Base-by-base conservation (phyloP, 495 filamentous ascomycete species). In the Neurospora sp. region DNA sequence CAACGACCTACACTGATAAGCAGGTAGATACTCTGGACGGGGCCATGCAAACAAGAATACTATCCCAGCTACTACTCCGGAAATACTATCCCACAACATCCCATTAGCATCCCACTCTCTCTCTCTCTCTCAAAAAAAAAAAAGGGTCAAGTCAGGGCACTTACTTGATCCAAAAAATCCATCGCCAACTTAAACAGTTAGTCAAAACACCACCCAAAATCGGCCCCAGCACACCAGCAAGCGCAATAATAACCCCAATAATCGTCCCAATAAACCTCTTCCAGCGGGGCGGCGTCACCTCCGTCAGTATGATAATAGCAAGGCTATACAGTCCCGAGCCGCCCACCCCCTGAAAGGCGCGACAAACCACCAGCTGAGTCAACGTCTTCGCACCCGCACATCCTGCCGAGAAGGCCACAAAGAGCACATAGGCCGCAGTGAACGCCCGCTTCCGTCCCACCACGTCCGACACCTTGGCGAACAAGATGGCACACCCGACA, bases 81-180 rank as follows among this genome's bases (percentile, higher is more conserved):
- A 88, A 5, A 89, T 76, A 69, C 87, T 87, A 5, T 80, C 82
- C 40, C 85, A 82, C 5, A 13, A 10, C 6, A 31, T 3, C 21
- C 10, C 38, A 69, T 74, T 48, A 74, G 77, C 77, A 76, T 78
- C 7, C 45, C n/a, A 24, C 45, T 9, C 45, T 24, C 45, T 19
- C 39, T 39, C 45, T 7, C 13, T 39, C 10, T 11, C 37, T 10
- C 37, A 39, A 19, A 43, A 19, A 40, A 17, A 40, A 7, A 3
- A n/a, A n/a, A n/a, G 10, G 42, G 19, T 1, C n/a, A 70, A 0
- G 21, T 40, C 59, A 71, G 21, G 15, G 59, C n/a, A 77, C 79
- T 48, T 17, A 83, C 81, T 92, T 92, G 80, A 92, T 88, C 88
- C 88, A 92, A 78, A 90, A 92, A 1, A 84, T 84, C 90, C 91